Base-by-base conservation (phyloP, 441 rosid species). In the Brassica balearica region DNA sequence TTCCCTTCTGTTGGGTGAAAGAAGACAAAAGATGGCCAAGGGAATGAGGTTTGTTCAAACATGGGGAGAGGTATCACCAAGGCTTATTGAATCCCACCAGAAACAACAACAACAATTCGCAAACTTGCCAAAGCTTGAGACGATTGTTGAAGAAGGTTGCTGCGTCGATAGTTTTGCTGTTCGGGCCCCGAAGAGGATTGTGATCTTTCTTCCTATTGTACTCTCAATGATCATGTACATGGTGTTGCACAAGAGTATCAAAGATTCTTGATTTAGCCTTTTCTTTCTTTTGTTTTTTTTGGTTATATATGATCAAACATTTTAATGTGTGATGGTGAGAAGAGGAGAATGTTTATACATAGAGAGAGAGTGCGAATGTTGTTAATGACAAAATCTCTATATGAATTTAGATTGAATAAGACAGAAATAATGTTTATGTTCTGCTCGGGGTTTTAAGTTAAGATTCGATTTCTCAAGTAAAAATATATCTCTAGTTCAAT, bases 91-190 rank as follows among this genome's bases (percentile, higher is more conserved):
- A 75, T 79, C 84, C 8, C 72, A 68, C 9, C 85, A 81, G 67
- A 85, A 75, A 56, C 82, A 80, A 43, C 82, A 79, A 69, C 82
- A 80, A 2, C 76, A 75, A 23, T 77, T 75, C 72, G 77, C 86
- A 2, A 43, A 43, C 68, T 77, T 6, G 68, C 86, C 94, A 9
- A 86, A 72, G 62, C 65, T 90, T 27, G 93, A 86, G 82, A 84
- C 91, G 19, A 89, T 88, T 82, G 23, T 79, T 12, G 91, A 89
- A 76, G 90, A 89, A 76, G 85, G 87, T 46, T 71, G 75, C 11
- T 74, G 71, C 43, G 73, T 23, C 76, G 78, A 61, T 66, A 78
- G 27, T 53, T 25, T 51, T 56, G 53, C 58, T 55, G 76, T 75
- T 74, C 46, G 63, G 23, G 71, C 74, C 5, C 82, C 83, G 0